Evolutionary conservation across 495 filamentous ascomycete genomes (phyloP).

Genomic region (Penicillium psychrofluorescens): DNA sequence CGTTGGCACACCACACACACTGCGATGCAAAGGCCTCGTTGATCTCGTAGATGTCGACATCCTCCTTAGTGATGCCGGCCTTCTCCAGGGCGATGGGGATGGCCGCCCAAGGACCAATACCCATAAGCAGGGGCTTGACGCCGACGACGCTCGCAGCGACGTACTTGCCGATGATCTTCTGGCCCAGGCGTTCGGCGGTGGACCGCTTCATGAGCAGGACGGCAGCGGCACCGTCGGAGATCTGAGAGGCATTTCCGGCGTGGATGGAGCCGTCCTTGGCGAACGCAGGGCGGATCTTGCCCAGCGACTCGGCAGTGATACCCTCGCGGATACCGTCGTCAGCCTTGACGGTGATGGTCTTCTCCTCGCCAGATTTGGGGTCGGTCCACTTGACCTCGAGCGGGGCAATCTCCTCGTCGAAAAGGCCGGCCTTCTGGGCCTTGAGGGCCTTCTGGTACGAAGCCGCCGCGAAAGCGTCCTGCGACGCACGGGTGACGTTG

Average conservation of each 20-base stretch:
- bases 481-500: slow-evolving; percentile 58
- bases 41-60: slow-evolving; percentile 97
- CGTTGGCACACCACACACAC: slow-evolving; percentile 87
- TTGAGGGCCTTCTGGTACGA: slow-evolving; percentile 84
- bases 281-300: slow-evolving; percentile 88
- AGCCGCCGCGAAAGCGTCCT: slow-evolving; percentile 83
- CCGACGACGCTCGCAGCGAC: slow-evolving; percentile 79
- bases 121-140: slow-evolving; percentile 91
- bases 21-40: slow-evolving; percentile 98
- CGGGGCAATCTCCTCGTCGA: slow-evolving; percentile 88
- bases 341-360: slow-evolving; percentile 71
- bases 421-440: slow-evolving; percentile 83
- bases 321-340: slow-evolving; percentile 86
- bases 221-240: slow-evolving; percentile 91
- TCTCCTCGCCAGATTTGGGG: slow-evolving; percentile 83
- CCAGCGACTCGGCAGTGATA: slow-evolving; percentile 77
- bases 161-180: slow-evolving; percentile 85
- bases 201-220: slow-evolving; percentile 93
- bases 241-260: slow-evolving; percentile 92
- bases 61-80: slow-evolving; percentile 77
- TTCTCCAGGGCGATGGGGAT: slow-evolving; percentile 88
- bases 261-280: slow-evolving; percentile 89
- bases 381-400: slow-evolving; percentile 77
- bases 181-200: slow-evolving; percentile 80
- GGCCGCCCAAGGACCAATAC: slow-evolving; percentile 89